Percentiles rank a stretch among this genome's conserved stretches.
Conservation (phyloP, 202 grass and related monocot genomes). For the Panicum virgatum region DNA sequence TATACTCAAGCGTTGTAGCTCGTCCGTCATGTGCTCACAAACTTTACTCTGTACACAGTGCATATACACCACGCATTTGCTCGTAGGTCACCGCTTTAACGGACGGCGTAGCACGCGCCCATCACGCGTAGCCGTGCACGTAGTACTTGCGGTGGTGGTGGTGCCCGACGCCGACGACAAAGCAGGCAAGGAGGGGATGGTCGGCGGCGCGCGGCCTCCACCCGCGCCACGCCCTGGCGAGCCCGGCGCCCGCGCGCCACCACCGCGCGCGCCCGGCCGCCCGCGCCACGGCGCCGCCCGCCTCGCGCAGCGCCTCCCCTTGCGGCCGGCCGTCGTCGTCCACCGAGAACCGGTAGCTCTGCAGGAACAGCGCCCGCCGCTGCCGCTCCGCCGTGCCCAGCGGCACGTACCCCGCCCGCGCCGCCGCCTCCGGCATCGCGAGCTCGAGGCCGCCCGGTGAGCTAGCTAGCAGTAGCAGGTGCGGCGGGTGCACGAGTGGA, state of each 20-base stretch:
- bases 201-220: not conserved
- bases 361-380: conserved; percentile 52
- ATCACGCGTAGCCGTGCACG: conserved; percentile 13
- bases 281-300: conserved; percentile 3
- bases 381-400: conserved; percentile 26
- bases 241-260: not conserved
- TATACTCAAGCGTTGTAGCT: too few relatives aligned
- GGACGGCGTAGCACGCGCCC: not conserved
- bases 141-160: not conserved
- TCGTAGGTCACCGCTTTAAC: too few relatives aligned
- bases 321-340: not conserved
- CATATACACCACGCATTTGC: too few relatives aligned
- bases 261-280: conserved; percentile 8
- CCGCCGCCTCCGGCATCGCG: not conserved
- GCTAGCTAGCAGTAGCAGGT: not conserved
- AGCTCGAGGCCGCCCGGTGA: not conserved
- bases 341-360: conserved; percentile 58
- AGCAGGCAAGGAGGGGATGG: conserved; percentile 15
- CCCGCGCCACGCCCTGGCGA: conserved; percentile 34
- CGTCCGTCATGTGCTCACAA: too few relatives aligned
- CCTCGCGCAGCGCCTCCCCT: conserved; percentile 12
- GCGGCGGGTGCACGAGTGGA: not conserved
- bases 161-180: not conserved
- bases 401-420: not conserved
- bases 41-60: not conserved